Evolutionary conservation across 768 basidiomycete genomes (phyloP), one percentile per base, ranked within the genome.

Genomic region (Tylopilus balloui): DNA sequence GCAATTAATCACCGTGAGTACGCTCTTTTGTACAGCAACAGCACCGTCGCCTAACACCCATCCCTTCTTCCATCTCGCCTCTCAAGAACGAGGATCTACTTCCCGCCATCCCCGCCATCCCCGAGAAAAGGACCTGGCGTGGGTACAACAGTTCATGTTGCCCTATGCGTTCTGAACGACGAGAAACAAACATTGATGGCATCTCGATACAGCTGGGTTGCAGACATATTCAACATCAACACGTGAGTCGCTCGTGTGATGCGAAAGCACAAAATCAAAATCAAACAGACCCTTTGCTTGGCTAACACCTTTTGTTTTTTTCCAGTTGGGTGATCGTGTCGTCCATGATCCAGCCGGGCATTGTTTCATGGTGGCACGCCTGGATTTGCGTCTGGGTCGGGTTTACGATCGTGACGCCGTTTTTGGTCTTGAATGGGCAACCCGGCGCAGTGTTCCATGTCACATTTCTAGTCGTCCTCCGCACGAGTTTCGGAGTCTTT

Each of bases 351-450:
- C 78, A 84, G 52, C 67, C 81, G 24, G 83, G 84, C 3, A 74
- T 89, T 25, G 83, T n/a, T n/a, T n/a, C 83, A 0, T 89, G 86
- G 86, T 90, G 86, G 86, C 84, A 89, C 63, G 83, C 88, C 14
- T 87, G 88, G 85, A 74, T 91, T 45, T 88, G 83, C 51, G 84
- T 85, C 12, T 86, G 82, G 84, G 55, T 85, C 29, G 81, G 73
- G 39, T 86, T 73, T 63, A 78, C 61, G 1, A 51, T 81, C 48
- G 78, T 79, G 19, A 81, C 84, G 2, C 81, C 81, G 0, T 84
- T 93, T 69, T 76, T 92, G 51, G 82, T 83, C 21, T 64, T 86
- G 54, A 92, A 90, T 60, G 88, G 86, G 21, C 78, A 84, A 23
- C 85, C 84, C 5, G 87, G 88, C 41, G 88, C 87, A 2, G 72